Conservation (phyloP, 495 filamentous ascomycete genomes). For the Umbilicaria muhlenbergii region DNA sequence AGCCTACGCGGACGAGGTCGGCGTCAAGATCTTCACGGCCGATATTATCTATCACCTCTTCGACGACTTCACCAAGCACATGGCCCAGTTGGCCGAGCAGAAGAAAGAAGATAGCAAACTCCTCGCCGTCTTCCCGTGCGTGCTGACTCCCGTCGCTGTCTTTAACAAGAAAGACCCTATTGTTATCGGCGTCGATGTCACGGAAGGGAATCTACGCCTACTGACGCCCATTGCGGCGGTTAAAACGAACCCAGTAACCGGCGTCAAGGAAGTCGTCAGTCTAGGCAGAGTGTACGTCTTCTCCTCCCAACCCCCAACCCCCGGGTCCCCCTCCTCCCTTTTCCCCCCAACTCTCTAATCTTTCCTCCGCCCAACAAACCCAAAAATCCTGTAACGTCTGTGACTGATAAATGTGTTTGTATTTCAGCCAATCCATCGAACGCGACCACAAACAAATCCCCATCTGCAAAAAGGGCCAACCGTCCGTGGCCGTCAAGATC, state of each 20-base stretch:
- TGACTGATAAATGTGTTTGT: constrained; percentile 4
- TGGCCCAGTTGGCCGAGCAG: constrained; percentile 68
- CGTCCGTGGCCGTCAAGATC: constrained; percentile 94
- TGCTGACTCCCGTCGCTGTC: constrained; percentile 73
- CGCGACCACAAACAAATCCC: constrained; percentile 91
- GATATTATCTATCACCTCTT: constrained; percentile 99
- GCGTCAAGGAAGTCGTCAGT: constrained; percentile 63
- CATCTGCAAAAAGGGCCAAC: constrained; percentile 88
- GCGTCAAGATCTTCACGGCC: constrained; percentile 96
- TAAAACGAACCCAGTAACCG: constrained; percentile 62
- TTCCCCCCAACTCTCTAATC: background rate
- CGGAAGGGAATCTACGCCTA: constrained; percentile 71
- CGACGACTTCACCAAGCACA: constrained; percentile 89
- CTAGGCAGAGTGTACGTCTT: constrained; percentile 87
- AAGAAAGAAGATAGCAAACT: constrained; percentile 94
- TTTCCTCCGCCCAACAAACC: too few species aligned
- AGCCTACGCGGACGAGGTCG: constrained; percentile 80
- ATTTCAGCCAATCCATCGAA: constrained; percentile 72
- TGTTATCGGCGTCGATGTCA: constrained; percentile 86
- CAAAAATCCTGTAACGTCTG: background rate
- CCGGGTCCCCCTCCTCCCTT: background rate
- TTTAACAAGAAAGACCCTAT: constrained; percentile 99
- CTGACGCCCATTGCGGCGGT: constrained; percentile 81
- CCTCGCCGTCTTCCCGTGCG: constrained; percentile 91
- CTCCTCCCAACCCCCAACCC: background rate